phyloP scores from a whole-genome alignment of 768 basidiomycete genomes.

The Heimioporus sp. region DNA sequence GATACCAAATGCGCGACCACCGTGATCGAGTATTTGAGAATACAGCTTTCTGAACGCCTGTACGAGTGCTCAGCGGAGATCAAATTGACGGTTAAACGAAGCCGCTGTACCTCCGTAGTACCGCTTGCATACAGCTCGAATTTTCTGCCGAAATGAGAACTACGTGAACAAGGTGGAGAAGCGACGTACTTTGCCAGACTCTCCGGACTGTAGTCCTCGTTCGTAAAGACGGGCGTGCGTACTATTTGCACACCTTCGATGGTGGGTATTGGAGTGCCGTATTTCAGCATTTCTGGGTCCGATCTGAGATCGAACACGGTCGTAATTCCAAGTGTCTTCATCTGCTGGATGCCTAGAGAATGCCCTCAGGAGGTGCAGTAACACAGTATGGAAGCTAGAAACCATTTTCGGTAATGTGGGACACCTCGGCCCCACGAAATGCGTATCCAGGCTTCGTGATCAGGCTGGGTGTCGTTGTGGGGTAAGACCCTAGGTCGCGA shows the following conservation, averaged over 20 bases:
- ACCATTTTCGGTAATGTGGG: constrained; percentile 70
- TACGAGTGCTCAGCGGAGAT: neutral
- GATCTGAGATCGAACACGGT: constrained; percentile 78
- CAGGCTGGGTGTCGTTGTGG: constrained; percentile 46
- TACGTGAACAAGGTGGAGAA: neutral
- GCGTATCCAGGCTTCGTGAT: constrained; percentile 56
- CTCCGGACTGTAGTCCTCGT: constrained; percentile 80
- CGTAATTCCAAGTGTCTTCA: constrained; percentile 61
- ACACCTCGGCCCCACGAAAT: constrained; percentile 72
- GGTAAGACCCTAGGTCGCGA: constrained; percentile 67
- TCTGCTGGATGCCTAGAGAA: constrained; percentile 50
- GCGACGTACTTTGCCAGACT: constrained; percentile 80
- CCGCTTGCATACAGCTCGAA: constrained; percentile 74
- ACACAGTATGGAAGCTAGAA: neutral
- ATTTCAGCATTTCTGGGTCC: constrained; percentile 76
- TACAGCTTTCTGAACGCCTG: constrained; percentile 83
- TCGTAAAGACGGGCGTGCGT: constrained; percentile 61
- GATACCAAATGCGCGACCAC: constrained; percentile 61
- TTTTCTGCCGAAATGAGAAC: constrained; percentile 20
- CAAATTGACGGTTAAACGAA: neutral
- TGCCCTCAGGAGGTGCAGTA: constrained; percentile 1
- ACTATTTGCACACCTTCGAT: constrained; percentile 64
- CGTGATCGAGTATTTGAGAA: constrained; percentile 77
- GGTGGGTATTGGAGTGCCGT: constrained; percentile 58
- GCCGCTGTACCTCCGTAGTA: constrained; percentile 62